A percentile compares a stretch with the other conserved stretches of the same genome.
These are phyloP conservation scores for Pichia sp. DNA, from an alignment of 1,139 yeast genomes.

Conservation along the genomic window DNA sequence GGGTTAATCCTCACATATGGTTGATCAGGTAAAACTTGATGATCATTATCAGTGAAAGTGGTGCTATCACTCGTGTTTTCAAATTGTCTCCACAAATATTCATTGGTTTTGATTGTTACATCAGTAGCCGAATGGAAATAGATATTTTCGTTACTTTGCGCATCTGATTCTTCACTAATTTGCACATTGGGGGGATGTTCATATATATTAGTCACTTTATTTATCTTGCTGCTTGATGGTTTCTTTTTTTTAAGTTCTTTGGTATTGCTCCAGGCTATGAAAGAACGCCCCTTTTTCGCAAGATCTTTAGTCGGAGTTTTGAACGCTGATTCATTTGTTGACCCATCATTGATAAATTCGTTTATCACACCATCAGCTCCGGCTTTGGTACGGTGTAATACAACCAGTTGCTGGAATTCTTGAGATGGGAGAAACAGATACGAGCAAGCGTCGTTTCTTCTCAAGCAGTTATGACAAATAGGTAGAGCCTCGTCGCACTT, in stretches of 20 bases:
- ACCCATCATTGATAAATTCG: background rate
- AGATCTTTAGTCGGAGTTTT: too few relatives aligned
- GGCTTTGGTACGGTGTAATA: background rate
- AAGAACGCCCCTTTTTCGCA: background rate
- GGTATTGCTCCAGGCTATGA: background rate
- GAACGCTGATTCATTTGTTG: background rate
- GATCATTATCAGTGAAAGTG: background rate
- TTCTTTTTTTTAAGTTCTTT: background rate
- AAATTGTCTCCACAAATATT: background rate
- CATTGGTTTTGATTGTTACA: background rate
- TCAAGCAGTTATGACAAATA: constrained; percentile 31
- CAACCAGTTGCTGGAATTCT: background rate
- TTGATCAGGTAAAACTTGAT: background rate
- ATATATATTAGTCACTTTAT: background rate
- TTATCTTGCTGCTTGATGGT: background rate
- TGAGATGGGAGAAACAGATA: constrained; percentile 8
- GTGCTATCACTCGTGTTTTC: background rate
- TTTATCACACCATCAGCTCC: background rate
- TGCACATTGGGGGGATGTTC: background rate
- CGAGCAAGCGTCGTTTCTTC: background rate
- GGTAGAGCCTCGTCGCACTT: constrained; percentile 40
- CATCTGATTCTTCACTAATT: background rate
- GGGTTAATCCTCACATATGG: background rate
- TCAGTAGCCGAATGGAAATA: background rate
- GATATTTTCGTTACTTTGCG: background rate